These are phyloP conservation scores for Guyanaporus albipodus DNA, from an alignment of 768 basidiomycete species.

Conservation along the genomic window DNA sequence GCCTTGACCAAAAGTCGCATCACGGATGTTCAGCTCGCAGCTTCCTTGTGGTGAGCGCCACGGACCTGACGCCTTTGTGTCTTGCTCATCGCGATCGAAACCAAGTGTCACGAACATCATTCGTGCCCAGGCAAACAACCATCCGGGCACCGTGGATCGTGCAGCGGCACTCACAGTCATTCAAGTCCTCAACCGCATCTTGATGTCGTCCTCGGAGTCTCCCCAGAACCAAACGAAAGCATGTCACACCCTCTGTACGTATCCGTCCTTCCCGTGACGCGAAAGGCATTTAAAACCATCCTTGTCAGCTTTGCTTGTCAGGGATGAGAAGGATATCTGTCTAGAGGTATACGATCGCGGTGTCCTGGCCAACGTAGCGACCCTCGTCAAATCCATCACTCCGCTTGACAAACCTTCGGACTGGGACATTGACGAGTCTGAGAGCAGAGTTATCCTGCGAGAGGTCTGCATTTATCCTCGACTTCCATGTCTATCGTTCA, in stretches of 20 bases:
- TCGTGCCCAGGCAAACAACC: conserved; percentile 42
- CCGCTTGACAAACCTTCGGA: conserved; percentile 43
- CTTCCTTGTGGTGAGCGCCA: conserved; percentile 57
- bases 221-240: conserved; percentile 53
- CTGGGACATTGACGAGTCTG: conserved; percentile 71
- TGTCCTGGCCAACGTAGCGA: conserved; percentile 52
- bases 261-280: neutral
- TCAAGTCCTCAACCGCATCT: conserved; percentile 62
- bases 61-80: neutral
- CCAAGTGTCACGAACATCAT: conserved; percentile 60
- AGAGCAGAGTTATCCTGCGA: conserved; percentile 49
- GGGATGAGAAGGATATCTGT: conserved; percentile 66
- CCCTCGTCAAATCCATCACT: conserved; percentile 51
- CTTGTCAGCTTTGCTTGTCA: conserved; percentile 56
- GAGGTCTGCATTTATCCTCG: conserved; percentile 43
- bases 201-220: conserved; percentile 42
- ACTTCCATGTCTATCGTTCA: neutral
- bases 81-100: neutral
- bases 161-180: conserved; percentile 56
- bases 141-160: conserved; percentile 38
- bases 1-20: conserved; percentile 54
- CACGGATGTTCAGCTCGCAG: conserved; percentile 63
- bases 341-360: conserved; percentile 68
- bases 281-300: neutral
- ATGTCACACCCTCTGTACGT: conserved; percentile 73